These are phyloP conservation scores for Picea glauca DNA, from an alignment of 75 land plant species.

Conservation along the genomic window DNA sequence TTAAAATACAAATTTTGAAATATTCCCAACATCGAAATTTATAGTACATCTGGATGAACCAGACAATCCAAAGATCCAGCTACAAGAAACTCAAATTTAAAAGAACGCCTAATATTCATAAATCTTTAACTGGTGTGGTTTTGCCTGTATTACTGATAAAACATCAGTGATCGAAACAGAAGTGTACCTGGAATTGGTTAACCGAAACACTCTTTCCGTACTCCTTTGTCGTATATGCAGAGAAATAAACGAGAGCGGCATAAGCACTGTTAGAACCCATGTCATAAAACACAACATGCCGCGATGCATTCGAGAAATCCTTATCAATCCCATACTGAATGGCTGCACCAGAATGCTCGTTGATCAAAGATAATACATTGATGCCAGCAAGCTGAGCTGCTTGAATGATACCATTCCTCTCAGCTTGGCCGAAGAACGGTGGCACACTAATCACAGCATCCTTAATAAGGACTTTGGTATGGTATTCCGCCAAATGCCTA, in stretches of 20 bases:
- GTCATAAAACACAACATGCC: constrained; percentile 88
- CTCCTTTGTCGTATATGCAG: constrained; percentile 78
- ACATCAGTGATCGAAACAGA: background rate
- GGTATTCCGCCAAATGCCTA: constrained; percentile 60
- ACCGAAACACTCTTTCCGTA: constrained; percentile 73
- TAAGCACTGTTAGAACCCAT: constrained; percentile 88
- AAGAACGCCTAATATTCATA: too few species aligned
- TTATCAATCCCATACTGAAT: constrained; percentile 97
- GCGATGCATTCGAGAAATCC: constrained; percentile 76
- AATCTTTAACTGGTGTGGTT: too few species aligned
- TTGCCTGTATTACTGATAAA: background rate
- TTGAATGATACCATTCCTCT: constrained; percentile 60
- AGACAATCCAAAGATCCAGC: too few species aligned
- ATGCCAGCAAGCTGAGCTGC: constrained; percentile 88
- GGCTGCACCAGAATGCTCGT: constrained; percentile 95
- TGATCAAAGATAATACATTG: constrained; percentile 74
- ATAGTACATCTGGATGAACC: too few species aligned
- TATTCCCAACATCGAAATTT: too few species aligned
- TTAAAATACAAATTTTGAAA: too few species aligned
- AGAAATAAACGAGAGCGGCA: constrained; percentile 85
- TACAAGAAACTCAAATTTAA: too few species aligned
- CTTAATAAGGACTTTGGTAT: constrained; percentile 57
- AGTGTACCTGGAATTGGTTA: constrained; percentile 83
- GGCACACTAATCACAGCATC: constrained; percentile 88
- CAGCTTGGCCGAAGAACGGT: constrained; percentile 84